phyloP scores from a whole-genome alignment of 305 asterid genomes.

The Fraxinus greggii region DNA sequence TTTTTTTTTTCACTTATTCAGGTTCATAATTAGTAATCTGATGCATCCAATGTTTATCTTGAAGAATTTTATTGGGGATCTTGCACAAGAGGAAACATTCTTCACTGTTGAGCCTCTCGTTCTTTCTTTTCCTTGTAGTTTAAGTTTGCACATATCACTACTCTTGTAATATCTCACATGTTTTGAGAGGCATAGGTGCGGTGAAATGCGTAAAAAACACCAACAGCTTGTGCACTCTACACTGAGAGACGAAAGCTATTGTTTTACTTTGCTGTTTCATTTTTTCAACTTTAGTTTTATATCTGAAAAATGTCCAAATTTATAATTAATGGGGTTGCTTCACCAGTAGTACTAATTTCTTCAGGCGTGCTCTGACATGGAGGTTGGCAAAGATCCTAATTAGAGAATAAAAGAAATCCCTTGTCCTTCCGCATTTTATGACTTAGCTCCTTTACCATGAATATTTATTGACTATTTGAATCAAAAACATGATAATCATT shows the following conservation, averaged over 20 bases:
- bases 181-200: not conserved
- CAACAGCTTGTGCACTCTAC: not conserved
- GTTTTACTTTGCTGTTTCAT: not conserved
- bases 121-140: not conserved
- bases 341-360: not conserved
- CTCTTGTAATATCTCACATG: not conserved
- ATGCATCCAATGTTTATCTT: not conserved
- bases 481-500: not conserved
- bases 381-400: not conserved
- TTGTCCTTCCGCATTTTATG: not conserved
- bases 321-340: not conserved
- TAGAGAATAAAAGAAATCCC: not conserved
- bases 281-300: not conserved
- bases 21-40: not conserved
- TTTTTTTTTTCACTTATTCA: not conserved
- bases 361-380: not conserved
- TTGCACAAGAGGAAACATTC: not conserved
- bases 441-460: not conserved
- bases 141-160: not conserved
- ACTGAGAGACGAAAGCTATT: not conserved
- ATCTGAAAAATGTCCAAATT: not conserved
- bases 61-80: not conserved
- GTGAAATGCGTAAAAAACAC: not conserved
- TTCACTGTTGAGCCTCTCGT: not conserved
- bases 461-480: not conserved